phyloP scores from a whole-genome alignment of 2,329 filamentous ascomycete species.

The Sporothrix brunneoviolacea region DNA sequence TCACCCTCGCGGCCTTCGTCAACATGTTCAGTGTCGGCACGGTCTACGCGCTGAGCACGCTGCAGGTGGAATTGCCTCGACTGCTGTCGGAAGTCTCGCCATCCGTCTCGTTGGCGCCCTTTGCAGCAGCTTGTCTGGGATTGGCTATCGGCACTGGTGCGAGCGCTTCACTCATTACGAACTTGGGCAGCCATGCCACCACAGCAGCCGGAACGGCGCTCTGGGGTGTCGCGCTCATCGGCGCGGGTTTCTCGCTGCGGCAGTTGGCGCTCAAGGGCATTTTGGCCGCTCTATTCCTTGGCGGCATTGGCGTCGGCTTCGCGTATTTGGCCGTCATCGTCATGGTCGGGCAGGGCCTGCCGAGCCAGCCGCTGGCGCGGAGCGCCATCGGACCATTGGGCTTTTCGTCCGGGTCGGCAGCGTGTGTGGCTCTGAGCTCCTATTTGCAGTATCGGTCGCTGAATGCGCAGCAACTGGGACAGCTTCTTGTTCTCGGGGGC shows the following conservation, averaged over 20 bases:
- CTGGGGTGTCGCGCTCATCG: not conserved
- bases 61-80: not conserved
- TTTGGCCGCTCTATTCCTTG: not conserved
- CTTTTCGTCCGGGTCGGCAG: not conserved
- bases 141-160: not conserved
- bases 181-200: not conserved
- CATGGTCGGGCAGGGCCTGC: not conserved
- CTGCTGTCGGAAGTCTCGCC: not conserved
- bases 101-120: not conserved
- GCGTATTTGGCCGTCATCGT: constrained; percentile 2
- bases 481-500: not conserved
- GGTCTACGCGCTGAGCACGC: not conserved
- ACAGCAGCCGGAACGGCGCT: not conserved
- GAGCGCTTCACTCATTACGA: not conserved
- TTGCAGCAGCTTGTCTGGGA: not conserved
- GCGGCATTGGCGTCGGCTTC: not conserved
- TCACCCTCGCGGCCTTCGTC: not conserved
- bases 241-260: not conserved
- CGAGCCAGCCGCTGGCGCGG: not conserved
- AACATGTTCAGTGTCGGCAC: not conserved
- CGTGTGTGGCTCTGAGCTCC: not conserved
- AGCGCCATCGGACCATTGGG: not conserved
- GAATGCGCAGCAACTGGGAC: not conserved
- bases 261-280: not conserved
- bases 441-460: not conserved